Percentiles rank a stretch among this genome's conserved stretches.
These are phyloP conservation scores for Zygosaccharomyces rouxii DNA, from an alignment of 805 yeast species.

Conservation along the genomic window DNA sequence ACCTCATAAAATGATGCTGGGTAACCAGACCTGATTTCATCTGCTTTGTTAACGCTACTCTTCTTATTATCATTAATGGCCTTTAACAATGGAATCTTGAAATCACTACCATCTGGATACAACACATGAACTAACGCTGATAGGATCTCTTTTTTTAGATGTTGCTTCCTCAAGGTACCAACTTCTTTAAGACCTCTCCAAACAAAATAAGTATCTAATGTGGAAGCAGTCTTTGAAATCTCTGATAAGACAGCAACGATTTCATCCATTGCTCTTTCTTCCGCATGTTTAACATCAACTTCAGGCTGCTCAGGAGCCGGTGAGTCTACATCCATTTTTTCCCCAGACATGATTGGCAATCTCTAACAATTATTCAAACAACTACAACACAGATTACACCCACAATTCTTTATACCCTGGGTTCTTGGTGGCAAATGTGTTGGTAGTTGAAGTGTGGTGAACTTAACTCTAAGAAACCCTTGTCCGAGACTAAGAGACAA, in stretches of 20 bases:
- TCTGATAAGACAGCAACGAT: constrained; percentile 35
- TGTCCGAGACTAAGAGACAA: background rate
- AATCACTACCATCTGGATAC: constrained; percentile 50
- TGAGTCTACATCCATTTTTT: constrained; percentile 27
- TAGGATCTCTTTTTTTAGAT: constrained; percentile 50
- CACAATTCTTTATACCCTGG: background rate
- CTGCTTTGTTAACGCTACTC: constrained; percentile 36
- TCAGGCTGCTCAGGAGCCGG: constrained; percentile 23
- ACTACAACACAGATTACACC: background rate
- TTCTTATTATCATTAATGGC: constrained; percentile 37
- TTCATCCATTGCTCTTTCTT: constrained; percentile 32
- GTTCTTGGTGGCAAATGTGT: background rate
- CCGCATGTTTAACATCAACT: constrained; percentile 30
- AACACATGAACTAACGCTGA: constrained; percentile 47
- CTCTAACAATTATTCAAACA: background rate
- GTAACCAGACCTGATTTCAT: constrained; percentile 28
- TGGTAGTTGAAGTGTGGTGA: background rate
- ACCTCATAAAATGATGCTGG: constrained; percentile 34
- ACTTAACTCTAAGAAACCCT: background rate
- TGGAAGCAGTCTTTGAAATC: constrained; percentile 54
- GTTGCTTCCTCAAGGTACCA: constrained; percentile 62
- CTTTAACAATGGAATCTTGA: constrained; percentile 41
- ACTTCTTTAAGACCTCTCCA: constrained; percentile 81
- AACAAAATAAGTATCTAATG: constrained; percentile 81
- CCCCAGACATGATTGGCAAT: constrained; percentile 16